A percentile compares a stretch with the other conserved stretches of the same genome.
Conservation (phyloP, 2,329 filamentous ascomycete genomes). For the Coniella vitis region DNA sequence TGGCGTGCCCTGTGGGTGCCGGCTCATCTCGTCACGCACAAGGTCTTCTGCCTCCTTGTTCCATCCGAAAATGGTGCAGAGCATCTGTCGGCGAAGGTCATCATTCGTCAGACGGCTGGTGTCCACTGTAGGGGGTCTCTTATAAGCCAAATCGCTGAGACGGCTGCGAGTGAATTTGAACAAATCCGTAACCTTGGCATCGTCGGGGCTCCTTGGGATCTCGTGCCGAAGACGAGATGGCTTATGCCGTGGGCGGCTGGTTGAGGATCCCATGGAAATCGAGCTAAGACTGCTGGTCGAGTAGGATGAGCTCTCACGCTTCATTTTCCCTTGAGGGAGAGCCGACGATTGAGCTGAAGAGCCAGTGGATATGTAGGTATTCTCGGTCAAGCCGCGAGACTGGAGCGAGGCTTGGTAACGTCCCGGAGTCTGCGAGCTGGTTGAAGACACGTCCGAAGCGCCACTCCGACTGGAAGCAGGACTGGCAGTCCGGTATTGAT, state of each 20-base stretch:
- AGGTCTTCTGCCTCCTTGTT: conserved; percentile 74
- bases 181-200: conserved; percentile 65
- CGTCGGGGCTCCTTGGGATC: conserved; percentile 69
- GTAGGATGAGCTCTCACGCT: conserved; percentile 39
- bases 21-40: conserved; percentile 74
- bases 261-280: conserved; percentile 42
- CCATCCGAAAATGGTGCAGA: conserved; percentile 93
- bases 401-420: conserved; percentile 43
- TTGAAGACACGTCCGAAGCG: conserved; percentile 53
- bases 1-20: conserved; percentile 66
- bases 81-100: conserved; percentile 81
- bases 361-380: conserved; percentile 62
- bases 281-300: conserved; percentile 48
- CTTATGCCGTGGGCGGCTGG: conserved; percentile 33
- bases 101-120: conserved; percentile 62
- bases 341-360: conserved; percentile 45
- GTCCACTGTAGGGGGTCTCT: conserved; percentile 54
- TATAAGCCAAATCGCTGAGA: conserved; percentile 76
- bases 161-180: conserved; percentile 81
- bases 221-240: conserved; percentile 75
- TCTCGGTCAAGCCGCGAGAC: conserved; percentile 52
- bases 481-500: conserved; percentile 59
- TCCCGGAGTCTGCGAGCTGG: conserved; percentile 44
- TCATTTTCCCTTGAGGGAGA: conserved; percentile 8
- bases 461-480: conserved; percentile 58